Base-by-base conservation (phyloP, 495 filamentous ascomycete genomes). In the Penicillium simplicissimum region DNA sequence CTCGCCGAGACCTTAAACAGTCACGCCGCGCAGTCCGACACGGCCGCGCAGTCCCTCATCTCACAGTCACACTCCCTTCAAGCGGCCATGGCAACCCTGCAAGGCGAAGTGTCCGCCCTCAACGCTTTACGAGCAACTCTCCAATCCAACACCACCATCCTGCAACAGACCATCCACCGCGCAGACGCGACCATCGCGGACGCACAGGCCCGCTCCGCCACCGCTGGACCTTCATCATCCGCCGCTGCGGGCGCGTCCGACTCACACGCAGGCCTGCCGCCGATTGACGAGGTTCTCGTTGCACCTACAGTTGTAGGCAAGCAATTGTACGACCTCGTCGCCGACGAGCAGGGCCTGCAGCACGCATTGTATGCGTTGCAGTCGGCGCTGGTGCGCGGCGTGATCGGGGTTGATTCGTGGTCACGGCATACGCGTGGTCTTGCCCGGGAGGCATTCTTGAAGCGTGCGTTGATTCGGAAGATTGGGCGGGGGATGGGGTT, bases 291-390 rank as follows among this genome's bases (percentile, higher is more conserved):
- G 33, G 80, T 98, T 35, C 81, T 98, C 10, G 91, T 97, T n/a
- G 93, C 93, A 7, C 91, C 93, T 1, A 96, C 93, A 0, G 90
- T 98, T 4, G 93, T 97, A 21, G 92, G 89, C 8, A 90, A 90
- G 66, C 95, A 98, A 81, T 76, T 98, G 57, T 98, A 97, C 73
- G 87, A 89, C 59, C 78, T 93, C 3, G 90, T 91, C 23, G 89
- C 91, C 1, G 95, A 98, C 71, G 94, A 96, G 71, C 81, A 87
- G 52, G 91, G 88, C 8, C 82, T 95, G 38, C 89, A 87, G 55
- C 93, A 97, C 64, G 89, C 90, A 25, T 86, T 97, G 62, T 95
- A 91, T 67, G 87, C 93, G 25, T 81, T 98, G 42, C 91, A 92
- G 28, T 80, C 87, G 45, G 95, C 89, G 13, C 79, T 97, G 38